Base-by-base conservation (phyloP, 139 green algal genomes). In the Diplosphaera chodatii region DNA sequence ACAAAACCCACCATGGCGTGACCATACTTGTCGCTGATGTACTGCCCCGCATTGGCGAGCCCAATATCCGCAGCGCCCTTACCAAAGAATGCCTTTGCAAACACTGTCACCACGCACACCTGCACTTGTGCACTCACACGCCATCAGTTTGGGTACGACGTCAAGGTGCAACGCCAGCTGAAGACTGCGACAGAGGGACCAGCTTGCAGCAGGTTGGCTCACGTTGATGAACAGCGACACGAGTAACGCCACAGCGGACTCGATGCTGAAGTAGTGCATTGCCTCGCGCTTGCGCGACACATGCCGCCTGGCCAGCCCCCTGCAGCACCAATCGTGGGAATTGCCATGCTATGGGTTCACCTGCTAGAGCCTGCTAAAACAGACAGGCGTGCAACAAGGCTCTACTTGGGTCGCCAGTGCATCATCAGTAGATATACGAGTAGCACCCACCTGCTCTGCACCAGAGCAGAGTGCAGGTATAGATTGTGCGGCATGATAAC, bases 401-500 rank as follows among this genome's bases (percentile, higher is more conserved):
- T n/a, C n/a, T n/a, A n/a, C n/a, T n/a, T n/a, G n/a, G n/a, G n/a
- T n/a, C n/a, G n/a, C n/a, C n/a, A n/a, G n/a, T n/a, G n/a, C n/a
- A n/a, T n/a, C n/a, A n/a, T n/a, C n/a, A n/a, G n/a, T n/a, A n/a
- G n/a, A n/a, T n/a, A n/a, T n/a, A n/a, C n/a, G n/a, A n/a, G n/a
- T n/a, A n/a, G 25, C 4, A 48, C 37, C 27, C 69, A 72, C 63
- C 84, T 75, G 32, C 70, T 81, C 6, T 88, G 81, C 66, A 96
- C 88, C 25, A 96, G 82, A 0, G 89, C 90, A 18, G 76, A 88
- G 82, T 97, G 92, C 66, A 97, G 85, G 80, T 90, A 97, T 66
- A 96, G 86, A 82, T 97, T 97, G 83, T 91, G 90, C 6, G 91
- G 91, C 91, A 96, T 96, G 77, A 96, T 88, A 40, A 93, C 74